Base-by-base conservation (phyloP, 768 basidiomycete species). In the Mycena indigotica region DNA sequence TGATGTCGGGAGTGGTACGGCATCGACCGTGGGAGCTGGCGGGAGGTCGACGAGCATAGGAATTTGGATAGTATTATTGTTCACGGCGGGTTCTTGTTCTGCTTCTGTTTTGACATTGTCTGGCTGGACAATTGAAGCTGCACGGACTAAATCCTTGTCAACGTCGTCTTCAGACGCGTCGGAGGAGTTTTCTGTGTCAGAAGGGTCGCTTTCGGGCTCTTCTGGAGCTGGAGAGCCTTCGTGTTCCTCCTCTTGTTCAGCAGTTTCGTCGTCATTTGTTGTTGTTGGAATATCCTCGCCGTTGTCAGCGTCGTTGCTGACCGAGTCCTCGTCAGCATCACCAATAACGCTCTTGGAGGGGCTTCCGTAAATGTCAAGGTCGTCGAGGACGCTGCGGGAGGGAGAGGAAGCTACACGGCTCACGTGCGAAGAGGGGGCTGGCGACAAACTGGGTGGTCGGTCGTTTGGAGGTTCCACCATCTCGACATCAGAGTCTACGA, bases 401-500 rank as follows among this genome's bases (percentile, higher is more conserved):
- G n/a, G n/a, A n/a, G n/a, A 50, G 12, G 56, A 55, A 15, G 19
- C 55, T 15, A 64, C 60, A 16, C 66, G 66, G 61, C 66, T 68
- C 55, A 28, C 62, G 60, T 51, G 49, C 24, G 52, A 28, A 3
- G 57, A 58, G 24, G 57, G n/a, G 10, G 53, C 13, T 19, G 44
- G 44, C 4, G 26, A 41, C 21, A 12, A 23, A 21, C 48, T 23
- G 5, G 21, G 17, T 13, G 8, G 46, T 17, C 16, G 32, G 8
- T 12, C 19, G 8, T 21, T 21, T 5, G 24, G 51, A 19, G 50
- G 35, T 28, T 58, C 61, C 5, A 62, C 55, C 68, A 69, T 70
- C 40, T 72, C 71, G 21, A 69, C 66, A 57, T 69, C 69, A 30
- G 67, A 69, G 56, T 60, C 62, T 68, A 73, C 70, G 4, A 46